Percentiles rank a stretch among this genome's conserved stretches.
phyloP scores from a whole-genome alignment of 306 rosid species.

The Styphnolobium japonicum region DNA sequence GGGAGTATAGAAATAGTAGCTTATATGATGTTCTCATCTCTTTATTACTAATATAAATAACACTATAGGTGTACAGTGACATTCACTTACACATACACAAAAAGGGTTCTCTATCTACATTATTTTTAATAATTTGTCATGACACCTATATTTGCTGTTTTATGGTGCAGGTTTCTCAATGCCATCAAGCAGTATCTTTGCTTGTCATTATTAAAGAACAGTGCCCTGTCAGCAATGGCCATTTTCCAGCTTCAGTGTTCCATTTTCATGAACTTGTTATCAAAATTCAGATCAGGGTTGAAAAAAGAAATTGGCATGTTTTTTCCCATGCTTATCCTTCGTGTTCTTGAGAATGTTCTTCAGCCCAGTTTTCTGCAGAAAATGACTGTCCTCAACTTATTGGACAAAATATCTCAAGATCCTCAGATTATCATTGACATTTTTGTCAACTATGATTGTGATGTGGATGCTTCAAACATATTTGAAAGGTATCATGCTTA shows the following conservation, averaged over 20 bases:
- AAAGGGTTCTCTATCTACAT: background rate
- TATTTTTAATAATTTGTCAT: slow-evolving; percentile 20
- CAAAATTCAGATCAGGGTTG: slow-evolving; percentile 88
- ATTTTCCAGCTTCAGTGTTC: slow-evolving; percentile 97
- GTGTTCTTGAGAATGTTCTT: slow-evolving; percentile 96
- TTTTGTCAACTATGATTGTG: slow-evolving; percentile 98
- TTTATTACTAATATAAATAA: background rate
- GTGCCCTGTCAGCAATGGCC: slow-evolving; percentile 92
- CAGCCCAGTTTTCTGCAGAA: slow-evolving; percentile 98
- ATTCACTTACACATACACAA: background rate
- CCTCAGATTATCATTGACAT: slow-evolving; percentile 86
- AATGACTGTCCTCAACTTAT: slow-evolving; percentile 88
- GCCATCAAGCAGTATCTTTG: slow-evolving; percentile 92
- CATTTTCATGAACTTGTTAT: slow-evolving; percentile 76
- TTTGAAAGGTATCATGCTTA: slow-evolving; percentile 85
- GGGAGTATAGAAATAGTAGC: background rate
- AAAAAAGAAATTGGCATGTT: slow-evolving; percentile 96
- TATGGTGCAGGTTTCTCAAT: slow-evolving; percentile 74
- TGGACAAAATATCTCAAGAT: slow-evolving; percentile 91
- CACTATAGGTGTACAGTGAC: background rate
- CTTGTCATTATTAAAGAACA: slow-evolving; percentile 90
- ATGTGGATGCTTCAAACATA: slow-evolving; percentile 94
- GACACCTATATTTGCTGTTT: slow-evolving; percentile 32
- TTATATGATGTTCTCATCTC: background rate
- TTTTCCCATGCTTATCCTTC: slow-evolving; percentile 95